phyloP scores from a whole-genome alignment of 2,329 filamentous ascomycete genomes.

The Clonostachys rhizophaga region DNA sequence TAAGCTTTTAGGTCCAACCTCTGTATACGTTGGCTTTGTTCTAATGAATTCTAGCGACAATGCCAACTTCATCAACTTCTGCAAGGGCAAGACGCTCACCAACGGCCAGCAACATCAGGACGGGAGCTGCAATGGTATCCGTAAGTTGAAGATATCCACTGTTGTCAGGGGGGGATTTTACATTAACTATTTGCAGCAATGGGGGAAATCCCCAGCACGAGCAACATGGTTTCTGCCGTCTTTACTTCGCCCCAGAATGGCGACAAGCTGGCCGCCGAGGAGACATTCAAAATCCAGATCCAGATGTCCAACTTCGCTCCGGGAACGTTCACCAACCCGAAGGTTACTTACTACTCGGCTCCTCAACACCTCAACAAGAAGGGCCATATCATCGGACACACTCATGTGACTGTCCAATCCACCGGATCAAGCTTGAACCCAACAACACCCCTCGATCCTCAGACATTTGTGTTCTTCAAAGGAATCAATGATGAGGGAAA shows the following conservation, averaged over 20 bases:
- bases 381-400: slow-evolving; percentile 53
- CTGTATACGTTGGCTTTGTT: too few species aligned
- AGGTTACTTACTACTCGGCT: slow-evolving; percentile 55
- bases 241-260: slow-evolving; percentile 48
- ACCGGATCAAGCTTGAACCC: slow-evolving; percentile 47
- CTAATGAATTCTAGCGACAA: slow-evolving; percentile 32
- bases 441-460: slow-evolving; percentile 43
- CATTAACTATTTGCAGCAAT: slow-evolving; percentile 33
- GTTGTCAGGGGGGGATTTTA: neutral
- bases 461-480: slow-evolving; percentile 59
- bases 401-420: slow-evolving; percentile 54
- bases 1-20: slow-evolving; percentile 17
- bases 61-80: slow-evolving; percentile 63
- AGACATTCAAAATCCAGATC: slow-evolving; percentile 48
- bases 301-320: slow-evolving; percentile 47
- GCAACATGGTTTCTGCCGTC: slow-evolving; percentile 53
- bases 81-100: slow-evolving; percentile 46
- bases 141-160: slow-evolving; percentile 30
- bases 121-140: slow-evolving; percentile 61
- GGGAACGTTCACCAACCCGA: slow-evolving; percentile 58
- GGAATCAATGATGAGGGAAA: slow-evolving; percentile 60
- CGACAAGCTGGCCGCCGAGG: slow-evolving; percentile 37
- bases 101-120: slow-evolving; percentile 53
- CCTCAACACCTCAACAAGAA: slow-evolving; percentile 45
- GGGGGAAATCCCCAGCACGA: slow-evolving; percentile 52